A percentile compares a stretch with the other conserved stretches of the same genome.
Evolutionary conservation across 805 yeast genomes (phyloP).

Genomic region (Wickerhamomyces alni): DNA sequence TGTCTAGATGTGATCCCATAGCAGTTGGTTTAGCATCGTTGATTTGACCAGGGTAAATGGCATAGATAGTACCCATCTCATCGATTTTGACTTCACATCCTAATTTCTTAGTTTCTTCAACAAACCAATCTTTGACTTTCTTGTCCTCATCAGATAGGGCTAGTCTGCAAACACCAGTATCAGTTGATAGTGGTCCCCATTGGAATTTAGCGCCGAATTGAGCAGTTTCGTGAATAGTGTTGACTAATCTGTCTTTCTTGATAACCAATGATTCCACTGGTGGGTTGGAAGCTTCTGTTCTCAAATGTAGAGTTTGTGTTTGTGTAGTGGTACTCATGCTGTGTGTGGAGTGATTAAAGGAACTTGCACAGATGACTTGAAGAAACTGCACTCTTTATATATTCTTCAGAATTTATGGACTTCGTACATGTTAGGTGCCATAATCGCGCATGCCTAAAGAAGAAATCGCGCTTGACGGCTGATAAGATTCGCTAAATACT

Average conservation of each 20-base stretch:
- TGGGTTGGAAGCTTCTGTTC: background rate
- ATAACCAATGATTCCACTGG: constrained; percentile 24
- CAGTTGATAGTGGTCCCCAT: constrained; percentile 49
- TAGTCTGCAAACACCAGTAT: constrained; percentile 65
- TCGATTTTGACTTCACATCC: constrained; percentile 60
- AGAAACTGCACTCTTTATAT: too few relatives aligned
- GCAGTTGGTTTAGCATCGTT: constrained; percentile 47
- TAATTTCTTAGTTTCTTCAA: constrained; percentile 40
- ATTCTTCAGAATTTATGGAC: too few relatives aligned
- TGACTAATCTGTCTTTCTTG: constrained; percentile 38
- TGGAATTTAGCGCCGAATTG: constrained; percentile 55
- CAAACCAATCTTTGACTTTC: constrained; percentile 61
- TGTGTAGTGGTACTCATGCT: constrained; percentile 2
- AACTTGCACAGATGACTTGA: too few relatives aligned
- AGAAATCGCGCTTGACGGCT: too few relatives aligned
- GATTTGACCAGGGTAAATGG: constrained; percentile 52
- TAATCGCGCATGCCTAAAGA: too few relatives aligned
- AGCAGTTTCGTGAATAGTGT: constrained; percentile 59
- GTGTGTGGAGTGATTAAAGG: background rate
- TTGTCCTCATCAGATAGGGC: constrained; percentile 61
- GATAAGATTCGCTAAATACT: too few relatives aligned
- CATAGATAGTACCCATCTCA: constrained; percentile 64
- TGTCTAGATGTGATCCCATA: constrained; percentile 70
- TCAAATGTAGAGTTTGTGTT: constrained; percentile 3
- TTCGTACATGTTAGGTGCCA: too few relatives aligned